Conservation (phyloP, 179 eudicot species). For the Amaranthus tricolor region DNA sequence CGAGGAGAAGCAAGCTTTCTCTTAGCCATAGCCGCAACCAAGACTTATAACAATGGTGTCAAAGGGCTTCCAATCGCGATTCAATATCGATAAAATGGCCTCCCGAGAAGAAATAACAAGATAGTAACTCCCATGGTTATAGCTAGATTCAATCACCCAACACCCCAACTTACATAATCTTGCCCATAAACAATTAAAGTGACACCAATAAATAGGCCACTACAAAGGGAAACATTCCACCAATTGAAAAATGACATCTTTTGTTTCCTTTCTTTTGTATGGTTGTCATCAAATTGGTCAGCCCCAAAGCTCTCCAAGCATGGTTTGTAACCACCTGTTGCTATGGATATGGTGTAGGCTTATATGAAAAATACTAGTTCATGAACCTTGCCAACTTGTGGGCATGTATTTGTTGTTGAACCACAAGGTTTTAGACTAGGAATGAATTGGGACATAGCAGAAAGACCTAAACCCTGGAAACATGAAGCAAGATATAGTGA, state of each 20-base stretch:
- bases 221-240: constrained; percentile 61
- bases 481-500: not conserved
- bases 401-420: constrained; percentile 29
- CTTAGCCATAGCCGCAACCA: constrained; percentile 61
- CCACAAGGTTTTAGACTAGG: constrained; percentile 66
- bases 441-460: constrained; percentile 56
- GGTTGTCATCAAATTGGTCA: constrained; percentile 64
- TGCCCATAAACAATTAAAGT: constrained; percentile 53
- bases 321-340: constrained; percentile 75
- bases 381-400: constrained; percentile 42
- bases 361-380: constrained; percentile 44
- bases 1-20: constrained; percentile 47
- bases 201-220: constrained; percentile 52
- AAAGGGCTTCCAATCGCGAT: constrained; percentile 58
- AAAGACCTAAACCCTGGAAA: constrained; percentile 57
- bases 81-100: constrained; percentile 59
- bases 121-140: constrained; percentile 46
- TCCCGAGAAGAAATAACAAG: constrained; percentile 48
- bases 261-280: constrained; percentile 38
- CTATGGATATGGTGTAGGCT: constrained; percentile 53
- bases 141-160: constrained; percentile 45
- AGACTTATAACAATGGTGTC: constrained; percentile 59
- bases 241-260: constrained; percentile 75
- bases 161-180: constrained; percentile 55
- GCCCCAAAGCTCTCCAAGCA: constrained; percentile 71